These are phyloP conservation scores for Xylaria telfairii DNA, from an alignment of 495 filamentous ascomycete genomes.

Conservation along the genomic window DNA sequence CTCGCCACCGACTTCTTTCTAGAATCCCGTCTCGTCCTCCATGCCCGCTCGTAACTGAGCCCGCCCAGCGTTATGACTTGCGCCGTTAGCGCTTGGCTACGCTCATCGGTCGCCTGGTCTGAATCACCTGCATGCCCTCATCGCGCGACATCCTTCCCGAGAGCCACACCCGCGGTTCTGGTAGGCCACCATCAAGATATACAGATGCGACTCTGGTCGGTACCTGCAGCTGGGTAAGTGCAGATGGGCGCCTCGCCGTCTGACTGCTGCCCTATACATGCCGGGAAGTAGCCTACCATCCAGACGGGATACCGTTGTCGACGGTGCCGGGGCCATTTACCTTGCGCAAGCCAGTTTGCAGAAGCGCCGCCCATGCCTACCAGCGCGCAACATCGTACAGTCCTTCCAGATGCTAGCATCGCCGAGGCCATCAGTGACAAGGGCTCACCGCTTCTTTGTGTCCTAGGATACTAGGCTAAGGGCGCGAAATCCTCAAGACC, in stretches of 20 bases:
- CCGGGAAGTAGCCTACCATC: slow-evolving; percentile 8
- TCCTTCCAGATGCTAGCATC: neutral
- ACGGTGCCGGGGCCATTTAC: neutral
- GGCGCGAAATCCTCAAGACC: neutral
- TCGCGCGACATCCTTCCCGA: slow-evolving; percentile 17
- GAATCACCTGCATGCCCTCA: slow-evolving; percentile 11
- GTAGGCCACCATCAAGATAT: slow-evolving; percentile 13
- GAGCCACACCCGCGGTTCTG: slow-evolving; percentile 20
- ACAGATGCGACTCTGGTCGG: slow-evolving; percentile 8
- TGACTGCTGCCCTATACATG: slow-evolving; percentile 8
- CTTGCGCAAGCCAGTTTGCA: neutral
- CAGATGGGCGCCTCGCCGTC: slow-evolving; percentile 24
- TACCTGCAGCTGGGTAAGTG: slow-evolving; percentile 16
- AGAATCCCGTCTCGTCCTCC: slow-evolving; percentile 33
- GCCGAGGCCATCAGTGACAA: neutral
- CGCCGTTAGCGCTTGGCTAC: slow-evolving; percentile 17
- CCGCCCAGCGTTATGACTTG: slow-evolving; percentile 23
- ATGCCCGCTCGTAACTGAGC: slow-evolving; percentile 27
- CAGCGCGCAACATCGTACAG: slow-evolving; percentile 1
- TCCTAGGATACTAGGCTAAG: neutral
- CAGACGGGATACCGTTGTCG: neutral
- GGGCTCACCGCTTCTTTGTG: slow-evolving; percentile 1
- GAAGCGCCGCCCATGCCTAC: slow-evolving; percentile 1
- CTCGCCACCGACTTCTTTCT: slow-evolving; percentile 31
- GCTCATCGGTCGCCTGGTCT: neutral